Conservation (phyloP, 2,329 filamentous ascomycete genomes). For the Neofusicoccum umdonicola region DNA sequence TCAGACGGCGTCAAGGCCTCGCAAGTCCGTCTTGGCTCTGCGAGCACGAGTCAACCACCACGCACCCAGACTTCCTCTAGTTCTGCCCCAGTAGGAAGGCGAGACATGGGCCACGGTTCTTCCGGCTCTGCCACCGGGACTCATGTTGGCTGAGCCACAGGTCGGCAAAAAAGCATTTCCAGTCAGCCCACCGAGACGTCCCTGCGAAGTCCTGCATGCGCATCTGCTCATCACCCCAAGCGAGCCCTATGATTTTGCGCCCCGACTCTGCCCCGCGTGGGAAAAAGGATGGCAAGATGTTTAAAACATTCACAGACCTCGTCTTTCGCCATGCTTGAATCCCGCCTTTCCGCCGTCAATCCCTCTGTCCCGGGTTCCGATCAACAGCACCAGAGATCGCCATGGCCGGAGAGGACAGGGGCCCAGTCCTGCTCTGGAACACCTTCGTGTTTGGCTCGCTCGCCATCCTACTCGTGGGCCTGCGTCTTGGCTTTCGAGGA, state of each 20-base stretch:
- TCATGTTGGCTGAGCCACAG: background rate
- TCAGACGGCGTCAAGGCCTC: background rate
- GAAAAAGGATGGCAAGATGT: background rate
- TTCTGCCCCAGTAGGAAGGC: background rate
- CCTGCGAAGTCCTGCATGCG: constrained; percentile 3
- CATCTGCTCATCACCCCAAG: background rate
- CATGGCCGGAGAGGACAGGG: constrained; percentile 4
- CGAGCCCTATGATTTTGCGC: background rate
- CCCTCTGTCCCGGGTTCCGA: background rate
- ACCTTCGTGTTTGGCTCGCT: background rate
- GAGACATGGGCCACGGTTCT: background rate
- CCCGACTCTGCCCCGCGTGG: background rate
- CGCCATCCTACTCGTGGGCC: constrained; percentile 1
- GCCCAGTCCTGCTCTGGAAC: constrained; percentile 5
- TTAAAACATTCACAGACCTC: background rate
- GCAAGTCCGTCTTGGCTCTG: constrained; percentile 9
- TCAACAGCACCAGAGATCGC: constrained; percentile 3
- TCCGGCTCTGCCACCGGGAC: background rate
- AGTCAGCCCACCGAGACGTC: constrained; percentile 3
- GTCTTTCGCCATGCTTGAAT: background rate
- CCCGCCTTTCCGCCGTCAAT: constrained; percentile 3
- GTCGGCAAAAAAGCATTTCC: background rate
- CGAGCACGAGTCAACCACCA: background rate
- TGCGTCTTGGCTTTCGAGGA: constrained; percentile 8
- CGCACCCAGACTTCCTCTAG: background rate